phyloP scores from a whole-genome alignment of 2,329 filamentous ascomycete species.

The Verticillium klebahnii region DNA sequence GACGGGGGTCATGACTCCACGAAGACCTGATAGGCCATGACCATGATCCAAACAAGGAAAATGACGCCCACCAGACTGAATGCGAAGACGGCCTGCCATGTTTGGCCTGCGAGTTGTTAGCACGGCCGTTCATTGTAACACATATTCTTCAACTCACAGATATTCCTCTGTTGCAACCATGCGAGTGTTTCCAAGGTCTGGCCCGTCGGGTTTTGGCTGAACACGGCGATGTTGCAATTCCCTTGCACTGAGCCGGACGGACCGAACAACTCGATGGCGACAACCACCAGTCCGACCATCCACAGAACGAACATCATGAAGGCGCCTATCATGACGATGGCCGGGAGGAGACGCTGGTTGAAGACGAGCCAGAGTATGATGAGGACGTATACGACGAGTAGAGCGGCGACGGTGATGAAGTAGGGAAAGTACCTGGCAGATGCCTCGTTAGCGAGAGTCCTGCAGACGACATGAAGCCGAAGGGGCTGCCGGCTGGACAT shows the following conservation, averaged over 20 bases:
- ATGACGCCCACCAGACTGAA: slow-evolving; percentile 56
- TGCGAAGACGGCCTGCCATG: slow-evolving; percentile 61
- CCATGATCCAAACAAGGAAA: slow-evolving; percentile 64
- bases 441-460: neutral
- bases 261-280: slow-evolving; percentile 60
- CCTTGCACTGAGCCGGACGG: slow-evolving; percentile 52
- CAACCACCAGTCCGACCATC: slow-evolving; percentile 60
- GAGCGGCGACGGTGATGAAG: slow-evolving; percentile 52
- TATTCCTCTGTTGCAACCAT: slow-evolving; percentile 59
- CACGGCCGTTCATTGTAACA: neutral
- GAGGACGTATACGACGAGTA: slow-evolving; percentile 63
- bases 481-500: neutral
- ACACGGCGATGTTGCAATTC: slow-evolving; percentile 56
- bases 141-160: slow-evolving; percentile 44
- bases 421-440: slow-evolving; percentile 60
- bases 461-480: neutral
- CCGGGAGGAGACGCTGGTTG: slow-evolving; percentile 54
- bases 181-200: slow-evolving; percentile 52
- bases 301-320: slow-evolving; percentile 66
- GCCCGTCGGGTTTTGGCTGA: slow-evolving; percentile 43
- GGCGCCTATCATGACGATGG: slow-evolving; percentile 58
- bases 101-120: slow-evolving; percentile 41
- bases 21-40: slow-evolving; percentile 64
- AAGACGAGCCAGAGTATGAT: slow-evolving; percentile 60
- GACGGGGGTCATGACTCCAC: slow-evolving; percentile 15